A percentile compares a stretch with the other conserved stretches of the same genome.
Conservation (phyloP, 257 asterid genomes). For the Oldenlandia corymbosa region DNA sequence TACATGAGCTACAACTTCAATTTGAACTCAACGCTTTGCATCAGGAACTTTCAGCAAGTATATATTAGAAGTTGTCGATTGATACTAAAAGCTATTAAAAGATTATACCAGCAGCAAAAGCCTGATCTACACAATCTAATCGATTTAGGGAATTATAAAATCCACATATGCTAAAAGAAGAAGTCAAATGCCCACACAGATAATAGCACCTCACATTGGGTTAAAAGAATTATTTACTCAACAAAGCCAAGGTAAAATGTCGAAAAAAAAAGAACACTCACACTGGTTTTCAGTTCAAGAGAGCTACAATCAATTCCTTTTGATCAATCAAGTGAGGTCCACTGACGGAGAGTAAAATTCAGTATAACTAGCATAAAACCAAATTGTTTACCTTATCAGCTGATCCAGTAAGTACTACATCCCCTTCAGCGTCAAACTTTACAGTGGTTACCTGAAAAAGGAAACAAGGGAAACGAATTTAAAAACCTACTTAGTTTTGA, state of each 20-base stretch:
- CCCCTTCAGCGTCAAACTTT: slow-evolving; percentile 82
- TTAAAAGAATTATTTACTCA: background rate
- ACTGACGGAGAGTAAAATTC: background rate
- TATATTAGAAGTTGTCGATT: background rate
- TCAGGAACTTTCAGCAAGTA: background rate
- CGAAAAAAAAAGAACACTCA: background rate
- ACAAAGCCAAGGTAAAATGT: background rate
- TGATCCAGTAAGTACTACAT: slow-evolving; percentile 70
- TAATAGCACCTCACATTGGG: background rate
- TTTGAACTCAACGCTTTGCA: background rate
- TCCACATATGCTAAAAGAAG: too few species aligned
- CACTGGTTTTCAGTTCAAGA: background rate
- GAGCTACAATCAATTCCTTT: background rate
- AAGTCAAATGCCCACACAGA: too few species aligned
- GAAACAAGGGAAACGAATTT: background rate
- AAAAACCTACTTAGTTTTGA: slow-evolving; percentile 6
- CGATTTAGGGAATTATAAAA: too few species aligned
- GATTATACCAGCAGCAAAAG: background rate
- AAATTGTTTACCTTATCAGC: slow-evolving; percentile 71
- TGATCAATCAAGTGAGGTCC: background rate
- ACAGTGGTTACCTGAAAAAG: slow-evolving; percentile 64
- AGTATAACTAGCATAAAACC: background rate
- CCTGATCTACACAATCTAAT: too few species aligned
- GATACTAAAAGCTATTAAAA: background rate
- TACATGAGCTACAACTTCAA: too few species aligned